Evolutionary conservation across 2,329 filamentous ascomycete genomes (phyloP), one percentile per base, ranked within the genome.

Genomic region (Phoma sp.): DNA sequence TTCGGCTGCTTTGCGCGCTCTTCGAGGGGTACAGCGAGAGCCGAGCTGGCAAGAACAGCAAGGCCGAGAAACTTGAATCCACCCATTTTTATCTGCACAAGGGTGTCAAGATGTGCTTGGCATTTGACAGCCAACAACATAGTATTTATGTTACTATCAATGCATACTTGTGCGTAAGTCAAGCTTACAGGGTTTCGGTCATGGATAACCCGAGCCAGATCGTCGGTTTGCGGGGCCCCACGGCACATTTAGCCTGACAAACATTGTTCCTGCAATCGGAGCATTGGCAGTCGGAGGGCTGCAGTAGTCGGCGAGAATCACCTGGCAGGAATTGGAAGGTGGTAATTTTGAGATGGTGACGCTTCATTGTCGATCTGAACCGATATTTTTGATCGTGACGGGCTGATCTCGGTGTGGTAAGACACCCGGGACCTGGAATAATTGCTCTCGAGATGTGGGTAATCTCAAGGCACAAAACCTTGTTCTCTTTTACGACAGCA

Each of bases 251-350:
- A 54, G 43, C 50, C 47, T 54, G 32, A 42, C 43, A 37, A 50
- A 46, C 45, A 65, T 60, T 66, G 56, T 62, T 65, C 64, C 64
- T 65, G 59, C 62, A 66, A 66, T 66, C 47, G 59, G 57, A 57
- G 30, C 30, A 51, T 41, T 57, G 47, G 33, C 40, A 55, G 23
- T 38, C 18, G 13, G 41, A 29, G 18, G 37, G 49, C 55, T 47
- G 38, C 32, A 53, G 37, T 51, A 44, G 38, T 18, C 41, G 46
- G 45, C 47, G 43, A 40, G 18, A 46, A 27, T 33, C 4, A 18
- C 24, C 27, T n/a, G 35, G 52, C 58, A 60, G 56, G 56, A 58
- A 57, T 39, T 47, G 59, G 51, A 61, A 55, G 59, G 61, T 52
- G 50, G 42, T 50, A 2, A 36, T 6, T 10, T 25, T 24, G 29